Base-by-base conservation (phyloP, 768 basidiomycete species). In the Gymnopilus junonius region DNA sequence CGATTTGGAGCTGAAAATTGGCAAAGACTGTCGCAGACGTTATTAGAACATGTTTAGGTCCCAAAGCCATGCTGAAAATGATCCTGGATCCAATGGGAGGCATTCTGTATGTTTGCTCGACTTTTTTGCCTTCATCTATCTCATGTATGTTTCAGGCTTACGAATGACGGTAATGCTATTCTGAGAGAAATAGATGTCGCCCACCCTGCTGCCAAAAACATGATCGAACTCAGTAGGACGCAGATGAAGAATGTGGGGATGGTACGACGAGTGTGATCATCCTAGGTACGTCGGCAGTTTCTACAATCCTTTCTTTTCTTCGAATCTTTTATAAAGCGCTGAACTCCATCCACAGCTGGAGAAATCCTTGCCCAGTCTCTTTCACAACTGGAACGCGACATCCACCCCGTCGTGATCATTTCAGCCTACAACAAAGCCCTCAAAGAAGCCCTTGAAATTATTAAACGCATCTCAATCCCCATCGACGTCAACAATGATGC, bases 241-340 rank as follows among this genome's bases (percentile, higher is more conserved):
- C 97, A 99, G 97, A 99, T 70, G 97, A 99, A 79, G 97, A 99
- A 73, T 97, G 97, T 67, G 97, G 97, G 50, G 97, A 98, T 76
- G 97, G 97, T 62, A 99, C 97, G 23, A 99, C 97, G 12, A 95
- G 93, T 71, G 97, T 99, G 51, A 97, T 99, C 79, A 97, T 99
- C 71, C 85, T 99, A 15, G 96, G 96, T 96, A 71, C 69, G 85
- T 51, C 48, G 29, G 17, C 27, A 51, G 48, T 29, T 10, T 11
- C 8, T 29, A 7, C 2, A 3, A 14, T 48, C 15, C 7, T n/a
- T 51, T 32, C 14, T 40, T 43, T 50, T 15, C 32, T 42, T 53
- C 48, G 5, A 6, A n/a, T 55, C 6, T 45, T 39, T 43, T 53
- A 27, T 25, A 46, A 15, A n/a, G 39, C 51, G 20, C 32, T n/a